Conservation (phyloP, 768 basidiomycete species). For the Amanita polypyramis region DNA sequence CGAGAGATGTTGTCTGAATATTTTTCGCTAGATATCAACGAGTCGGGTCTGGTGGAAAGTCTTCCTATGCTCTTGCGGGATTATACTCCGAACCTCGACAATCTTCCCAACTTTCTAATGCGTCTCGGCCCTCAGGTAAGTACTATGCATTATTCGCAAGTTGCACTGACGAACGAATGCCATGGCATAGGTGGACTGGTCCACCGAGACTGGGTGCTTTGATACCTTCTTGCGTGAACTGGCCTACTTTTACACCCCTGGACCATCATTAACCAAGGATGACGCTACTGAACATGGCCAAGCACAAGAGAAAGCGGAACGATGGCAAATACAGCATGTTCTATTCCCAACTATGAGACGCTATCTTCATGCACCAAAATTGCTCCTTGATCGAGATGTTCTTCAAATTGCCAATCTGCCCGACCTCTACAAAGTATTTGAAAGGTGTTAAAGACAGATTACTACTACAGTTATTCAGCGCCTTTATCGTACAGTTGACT, state of each 20-base stretch:
- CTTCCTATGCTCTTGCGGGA: conserved; percentile 78
- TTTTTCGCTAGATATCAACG: conserved; percentile 68
- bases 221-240: conserved; percentile 78
- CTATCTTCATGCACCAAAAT: conserved; percentile 61
- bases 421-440: conserved; percentile 90
- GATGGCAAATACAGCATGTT: conserved; percentile 87
- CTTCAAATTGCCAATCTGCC: conserved; percentile 85
- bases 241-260: conserved; percentile 83
- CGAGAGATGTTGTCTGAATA: conserved; percentile 89
- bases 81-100: conserved; percentile 86
- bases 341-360: conserved; percentile 80
- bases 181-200: conserved; percentile 72
- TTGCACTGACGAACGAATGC: too few relatives aligned
- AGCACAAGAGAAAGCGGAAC: conserved; percentile 44
- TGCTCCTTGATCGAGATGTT: conserved; percentile 60
- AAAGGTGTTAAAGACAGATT: conserved; percentile 57
- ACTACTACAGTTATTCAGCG: background rate
- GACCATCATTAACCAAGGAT: conserved; percentile 23
- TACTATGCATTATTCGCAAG: background rate
- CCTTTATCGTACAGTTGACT: background rate
- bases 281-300: conserved; percentile 21
- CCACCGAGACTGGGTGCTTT: conserved; percentile 77
- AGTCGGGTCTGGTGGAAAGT: conserved; percentile 56
- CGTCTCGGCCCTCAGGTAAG: conserved; percentile 83
- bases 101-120: conserved; percentile 84